Conservation (phyloP, 257 asterid genomes). For the Solanum pinnatisectum region DNA sequence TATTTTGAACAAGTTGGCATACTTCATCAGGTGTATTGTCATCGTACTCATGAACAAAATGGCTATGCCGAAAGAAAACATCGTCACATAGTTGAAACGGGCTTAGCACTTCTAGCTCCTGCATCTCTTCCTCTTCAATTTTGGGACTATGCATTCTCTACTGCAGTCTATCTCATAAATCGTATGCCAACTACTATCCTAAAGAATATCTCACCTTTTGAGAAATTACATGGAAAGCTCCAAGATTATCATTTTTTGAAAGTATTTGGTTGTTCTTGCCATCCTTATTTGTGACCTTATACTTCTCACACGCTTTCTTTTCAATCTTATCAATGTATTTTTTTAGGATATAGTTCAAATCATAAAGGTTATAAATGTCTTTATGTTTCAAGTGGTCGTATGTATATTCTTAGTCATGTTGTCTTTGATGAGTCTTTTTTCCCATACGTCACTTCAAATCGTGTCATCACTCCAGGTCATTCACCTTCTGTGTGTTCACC, state of each 20-base stretch:
- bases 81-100: not conserved
- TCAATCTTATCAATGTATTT: not conserved
- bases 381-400: not conserved
- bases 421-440: not conserved
- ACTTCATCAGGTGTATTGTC: not conserved
- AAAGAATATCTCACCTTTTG: too few relatives aligned
- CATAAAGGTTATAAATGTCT: not conserved
- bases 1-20: not conserved
- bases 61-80: not conserved
- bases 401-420: not conserved
- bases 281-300: not conserved
- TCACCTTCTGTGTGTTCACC: too few relatives aligned
- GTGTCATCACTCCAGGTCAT: too few relatives aligned
- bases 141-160: not conserved
- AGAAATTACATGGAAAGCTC: too few relatives aligned
- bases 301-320: too few relatives aligned
- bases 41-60: not conserved
- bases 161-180: not conserved
- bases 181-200: not conserved
- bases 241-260: not conserved
- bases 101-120: not conserved
- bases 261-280: not conserved
- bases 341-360: not conserved
- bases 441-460: too few relatives aligned
- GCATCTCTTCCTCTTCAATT: not conserved